Base-by-base conservation (phyloP, 2,329 filamentous ascomycete genomes). In the Penicillium sp. region DNA sequence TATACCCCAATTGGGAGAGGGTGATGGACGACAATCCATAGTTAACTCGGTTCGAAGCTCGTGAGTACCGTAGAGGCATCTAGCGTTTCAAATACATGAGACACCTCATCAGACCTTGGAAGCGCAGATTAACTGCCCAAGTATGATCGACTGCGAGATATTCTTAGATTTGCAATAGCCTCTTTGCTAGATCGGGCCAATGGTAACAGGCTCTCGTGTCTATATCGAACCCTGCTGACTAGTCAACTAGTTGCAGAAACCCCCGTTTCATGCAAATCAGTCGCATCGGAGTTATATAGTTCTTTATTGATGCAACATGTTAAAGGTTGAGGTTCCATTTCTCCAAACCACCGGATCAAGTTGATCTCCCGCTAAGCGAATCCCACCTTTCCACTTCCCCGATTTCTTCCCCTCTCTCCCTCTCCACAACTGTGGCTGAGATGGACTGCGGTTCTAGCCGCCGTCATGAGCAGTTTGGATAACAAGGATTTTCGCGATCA, bases 401-500 rank as follows among this genome's bases (percentile, higher is more conserved):
- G 10, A 24, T 20, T 14, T 20, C 26, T 26, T 9, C 24, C 8
- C 20, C 35, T 24, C 23, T 7, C 3, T 16, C n/a, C 28, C 35
- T 44, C 29, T 38, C 28, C 39, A n/a, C 37, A 9, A n/a, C 27
- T 16, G 44, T 45, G 49, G 34, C 45, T 47, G 54, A 47, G 47
- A 66, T 66, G 61, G 62, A 52, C 49, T 54, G 59, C 62, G 58
- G 60, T 59, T 59, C 54, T 45, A 63, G 57, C 62, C 60, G 59
- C 55, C 55, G 44, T 43, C 50, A 56, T 53, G 52, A 60, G 49
- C 55, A 58, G 42, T 44, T 29, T 50, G 39, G 54, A 50, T 41
- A 60, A 62, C 48, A 62, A 63, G 51, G 59, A 63, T n/a, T 65
- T 65, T 43, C 61, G 61, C 34, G 61, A 60, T 31, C 63, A 65